Conservation (phyloP, 192 early-diverging fungal genomes). For the Lunasporangiospora selenospora region DNA sequence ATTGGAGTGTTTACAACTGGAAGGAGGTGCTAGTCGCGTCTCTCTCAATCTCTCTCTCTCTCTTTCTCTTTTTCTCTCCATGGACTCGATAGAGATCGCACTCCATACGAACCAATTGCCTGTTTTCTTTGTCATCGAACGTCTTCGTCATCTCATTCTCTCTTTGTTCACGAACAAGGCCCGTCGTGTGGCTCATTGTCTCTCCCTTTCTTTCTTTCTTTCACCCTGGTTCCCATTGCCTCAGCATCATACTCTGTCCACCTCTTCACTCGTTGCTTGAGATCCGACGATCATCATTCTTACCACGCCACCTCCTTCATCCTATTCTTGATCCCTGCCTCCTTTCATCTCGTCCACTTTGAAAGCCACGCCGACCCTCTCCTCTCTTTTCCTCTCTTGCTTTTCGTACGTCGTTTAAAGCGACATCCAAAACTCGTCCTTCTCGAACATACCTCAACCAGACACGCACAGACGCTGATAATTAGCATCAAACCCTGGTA, state of each 20-base stretch:
- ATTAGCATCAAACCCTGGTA: too few species aligned
- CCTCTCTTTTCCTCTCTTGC: neutral
- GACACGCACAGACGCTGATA: too few species aligned
- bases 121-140: neutral
- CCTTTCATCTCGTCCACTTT: neutral
- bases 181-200: too few species aligned
- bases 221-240: neutral
- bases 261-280: too few species aligned
- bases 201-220: neutral
- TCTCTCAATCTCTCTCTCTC: neutral
- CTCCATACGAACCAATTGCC: neutral
- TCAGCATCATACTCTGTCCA: too few species aligned
- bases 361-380: neutral
- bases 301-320: neutral
- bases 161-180: too few species aligned
- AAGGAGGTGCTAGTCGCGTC: neutral
- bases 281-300: too few species aligned
- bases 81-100: neutral
- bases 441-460: too few species aligned
- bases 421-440: too few species aligned
- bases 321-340: neutral
- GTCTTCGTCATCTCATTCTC: conserved; percentile 2
- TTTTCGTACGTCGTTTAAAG: neutral
- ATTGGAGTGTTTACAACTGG: too few species aligned
- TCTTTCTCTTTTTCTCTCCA: too few species aligned